Conservation (phyloP, 1,284 basidiomycete species). For the Amylostereum areolatum region DNA sequence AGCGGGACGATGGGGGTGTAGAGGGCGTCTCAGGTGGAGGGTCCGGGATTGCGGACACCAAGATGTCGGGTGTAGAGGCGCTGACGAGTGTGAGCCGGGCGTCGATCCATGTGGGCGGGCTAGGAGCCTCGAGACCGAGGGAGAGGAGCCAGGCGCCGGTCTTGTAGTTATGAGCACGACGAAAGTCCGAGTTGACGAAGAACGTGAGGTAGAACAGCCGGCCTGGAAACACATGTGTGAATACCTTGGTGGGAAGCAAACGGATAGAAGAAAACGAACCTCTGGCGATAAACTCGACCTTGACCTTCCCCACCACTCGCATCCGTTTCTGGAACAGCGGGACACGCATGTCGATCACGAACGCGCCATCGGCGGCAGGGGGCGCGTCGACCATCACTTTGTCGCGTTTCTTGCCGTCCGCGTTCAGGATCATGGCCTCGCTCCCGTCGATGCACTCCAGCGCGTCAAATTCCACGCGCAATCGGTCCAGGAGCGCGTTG, state of each 20-base stretch:
- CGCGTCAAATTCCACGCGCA: neutral
- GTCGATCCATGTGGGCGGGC: neutral
- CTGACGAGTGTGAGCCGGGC: neutral
- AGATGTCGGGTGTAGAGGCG: too few species aligned
- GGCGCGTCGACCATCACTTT: neutral
- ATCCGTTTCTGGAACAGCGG: neutral
- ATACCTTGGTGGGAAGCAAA: neutral
- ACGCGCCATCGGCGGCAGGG: neutral
- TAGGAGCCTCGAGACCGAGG: neutral
- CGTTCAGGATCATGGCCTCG: neutral
- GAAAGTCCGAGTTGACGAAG: neutral
- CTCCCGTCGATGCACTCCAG: neutral
- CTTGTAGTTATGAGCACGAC: neutral
- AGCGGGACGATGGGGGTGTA: neutral
- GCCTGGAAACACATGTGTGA: too few species aligned
- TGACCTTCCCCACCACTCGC: neutral
- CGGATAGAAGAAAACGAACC: neutral
- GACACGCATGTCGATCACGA: neutral
- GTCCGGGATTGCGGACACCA: too few species aligned
- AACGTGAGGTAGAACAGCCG: neutral
- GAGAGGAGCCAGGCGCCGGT: neutral
- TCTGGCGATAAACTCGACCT: neutral
- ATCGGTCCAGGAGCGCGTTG: neutral
- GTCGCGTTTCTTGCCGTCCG: neutral
- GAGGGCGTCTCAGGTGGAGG: too few species aligned